Percentiles rank a stretch among this genome's conserved stretches.
Evolutionary conservation across 495 filamentous ascomycete species (phyloP).

Genomic region (Neurospora sublineolata): DNA sequence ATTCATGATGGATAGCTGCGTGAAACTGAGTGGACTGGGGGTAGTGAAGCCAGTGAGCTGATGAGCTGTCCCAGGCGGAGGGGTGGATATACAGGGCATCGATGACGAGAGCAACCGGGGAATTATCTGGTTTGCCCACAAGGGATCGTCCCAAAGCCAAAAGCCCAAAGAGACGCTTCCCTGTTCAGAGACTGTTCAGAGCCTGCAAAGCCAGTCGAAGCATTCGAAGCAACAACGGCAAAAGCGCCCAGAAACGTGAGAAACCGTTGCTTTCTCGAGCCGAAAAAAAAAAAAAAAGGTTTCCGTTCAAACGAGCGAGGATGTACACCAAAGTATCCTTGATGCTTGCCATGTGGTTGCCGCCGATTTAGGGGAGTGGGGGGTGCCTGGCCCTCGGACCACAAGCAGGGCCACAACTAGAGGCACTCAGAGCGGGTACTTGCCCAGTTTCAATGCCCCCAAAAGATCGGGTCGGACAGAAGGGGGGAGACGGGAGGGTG

Average conservation of each 20-base stretch:
- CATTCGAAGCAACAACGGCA: background rate
- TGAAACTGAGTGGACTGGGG: constrained; percentile 14
- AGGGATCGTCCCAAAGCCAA: constrained; percentile 10
- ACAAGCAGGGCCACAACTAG: background rate
- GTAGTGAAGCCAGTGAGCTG: constrained; percentile 10
- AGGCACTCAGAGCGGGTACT: constrained; percentile 3
- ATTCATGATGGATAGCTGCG: constrained; percentile 22
- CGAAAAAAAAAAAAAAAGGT: constrained; percentile 11
- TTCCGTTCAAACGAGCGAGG: background rate
- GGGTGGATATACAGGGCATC: constrained; percentile 21
- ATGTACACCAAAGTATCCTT: constrained; percentile 18
- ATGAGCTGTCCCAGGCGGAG: constrained; percentile 16
- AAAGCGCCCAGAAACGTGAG: constrained; percentile 1
- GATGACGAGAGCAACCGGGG: constrained; percentile 20
- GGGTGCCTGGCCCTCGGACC: constrained; percentile 10
- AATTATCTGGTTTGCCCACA: constrained; percentile 12
- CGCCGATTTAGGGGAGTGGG: constrained; percentile 20
- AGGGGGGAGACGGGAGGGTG: constrained; percentile 12
- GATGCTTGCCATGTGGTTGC: constrained; percentile 38
- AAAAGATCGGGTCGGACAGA: constrained; percentile 12
- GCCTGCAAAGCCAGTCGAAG: background rate
- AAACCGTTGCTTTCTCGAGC: constrained; percentile 4
- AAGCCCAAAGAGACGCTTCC: background rate
- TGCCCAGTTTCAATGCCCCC: constrained; percentile 12
- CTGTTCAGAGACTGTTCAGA: background rate